phyloP scores from a whole-genome alignment of 75 land plant species.

The Picea sitchensis region DNA sequence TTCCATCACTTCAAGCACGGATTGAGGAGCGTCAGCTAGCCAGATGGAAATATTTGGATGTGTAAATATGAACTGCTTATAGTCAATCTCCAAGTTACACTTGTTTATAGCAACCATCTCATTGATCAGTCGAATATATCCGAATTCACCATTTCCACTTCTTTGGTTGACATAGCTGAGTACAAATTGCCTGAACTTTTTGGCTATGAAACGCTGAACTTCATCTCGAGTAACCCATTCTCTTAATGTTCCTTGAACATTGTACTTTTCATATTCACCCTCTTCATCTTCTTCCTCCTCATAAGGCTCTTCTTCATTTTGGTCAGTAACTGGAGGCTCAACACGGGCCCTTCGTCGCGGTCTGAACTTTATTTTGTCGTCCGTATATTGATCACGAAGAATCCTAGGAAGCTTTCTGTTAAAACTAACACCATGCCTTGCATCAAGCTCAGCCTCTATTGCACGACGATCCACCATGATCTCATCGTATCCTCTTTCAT shows the following conservation, averaged over 20 bases:
- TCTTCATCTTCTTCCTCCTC: slow-evolving; percentile 24
- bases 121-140: no score
- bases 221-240: slow-evolving; percentile 28
- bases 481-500: slow-evolving; percentile 79
- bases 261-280: no score
- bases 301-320: slow-evolving; percentile 58
- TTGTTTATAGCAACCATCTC: slow-evolving; percentile 50
- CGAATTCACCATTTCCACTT: no score
- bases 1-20: slow-evolving; percentile 93
- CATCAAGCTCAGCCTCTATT: slow-evolving; percentile 75
- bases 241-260: no score
- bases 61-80: slow-evolving; percentile 74
- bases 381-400: slow-evolving; percentile 76
- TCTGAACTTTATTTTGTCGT: slow-evolving; percentile 60
- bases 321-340: slow-evolving; percentile 69
- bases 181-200: slow-evolving; percentile 40
- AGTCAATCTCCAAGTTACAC: slow-evolving; percentile 89
- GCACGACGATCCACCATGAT: slow-evolving; percentile 85
- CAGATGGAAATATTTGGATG: slow-evolving; percentile 90
- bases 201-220: slow-evolving; percentile 83
- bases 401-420: slow-evolving; percentile 74
- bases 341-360: slow-evolving; percentile 67
- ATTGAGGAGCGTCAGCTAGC: slow-evolving; percentile 95
- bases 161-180: no score
- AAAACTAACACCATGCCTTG: slow-evolving; percentile 33